Conservation (phyloP, 768 basidiomycete genomes). For the Amanita phalloides region DNA sequence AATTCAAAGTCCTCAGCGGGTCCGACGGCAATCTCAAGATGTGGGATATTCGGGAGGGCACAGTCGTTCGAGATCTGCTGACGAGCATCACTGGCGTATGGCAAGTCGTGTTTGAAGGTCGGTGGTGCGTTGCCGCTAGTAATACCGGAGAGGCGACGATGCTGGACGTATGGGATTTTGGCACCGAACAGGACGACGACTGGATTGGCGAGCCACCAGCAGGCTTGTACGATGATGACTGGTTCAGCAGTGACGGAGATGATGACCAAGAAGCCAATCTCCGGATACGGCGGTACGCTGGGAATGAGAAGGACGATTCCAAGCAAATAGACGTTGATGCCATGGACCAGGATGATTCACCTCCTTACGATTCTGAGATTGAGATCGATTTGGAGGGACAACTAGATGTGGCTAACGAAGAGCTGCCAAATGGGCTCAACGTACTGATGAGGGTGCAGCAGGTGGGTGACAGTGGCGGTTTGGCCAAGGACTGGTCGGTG, state of each 20-base stretch:
- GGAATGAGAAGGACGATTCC: conserved; percentile 34
- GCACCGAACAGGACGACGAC: conserved; percentile 60
- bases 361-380: conserved; percentile 29
- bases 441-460: conserved; percentile 10
- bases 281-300: conserved; percentile 16
- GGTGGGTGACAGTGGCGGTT: conserved; percentile 15
- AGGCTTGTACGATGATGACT: conserved; percentile 65
- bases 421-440: conserved; percentile 5
- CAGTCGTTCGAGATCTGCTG: conserved; percentile 77
- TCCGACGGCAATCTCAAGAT: conserved; percentile 95
- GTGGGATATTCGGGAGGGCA: conserved; percentile 91
- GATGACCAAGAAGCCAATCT: conserved; percentile 26
- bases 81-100: conserved; percentile 92
- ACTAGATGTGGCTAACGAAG: conserved; percentile 10
- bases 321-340: conserved; percentile 54
- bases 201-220: conserved; percentile 75
- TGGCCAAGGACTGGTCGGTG: conserved; percentile 14
- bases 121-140: conserved; percentile 92
- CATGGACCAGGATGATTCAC: conserved; percentile 58
- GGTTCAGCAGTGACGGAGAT: conserved; percentile 43
- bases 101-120: conserved; percentile 93
- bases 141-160: conserved; percentile 70
- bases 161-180: conserved; percentile 89
- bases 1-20: conserved; percentile 92
- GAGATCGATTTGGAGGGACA: conserved; percentile 17